Evolutionary conservation across 148 eudicot species (phyloP), one percentile per base, ranked within the genome.

Genomic region (Vaccinium macrocarpon): DNA sequence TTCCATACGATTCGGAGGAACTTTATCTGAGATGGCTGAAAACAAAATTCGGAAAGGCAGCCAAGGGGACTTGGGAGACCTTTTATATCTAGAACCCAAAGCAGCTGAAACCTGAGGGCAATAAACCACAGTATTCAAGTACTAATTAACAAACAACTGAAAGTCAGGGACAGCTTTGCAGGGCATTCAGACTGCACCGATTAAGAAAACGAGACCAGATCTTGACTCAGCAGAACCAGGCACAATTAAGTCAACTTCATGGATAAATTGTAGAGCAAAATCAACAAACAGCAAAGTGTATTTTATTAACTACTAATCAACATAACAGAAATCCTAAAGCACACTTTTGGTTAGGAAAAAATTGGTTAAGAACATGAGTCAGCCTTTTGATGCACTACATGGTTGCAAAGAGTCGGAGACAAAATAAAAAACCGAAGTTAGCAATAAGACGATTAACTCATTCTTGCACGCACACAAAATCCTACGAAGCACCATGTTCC

Each of bases 1-100:
- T 74, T 88, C 88, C 98, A 96, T 92, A 64, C 56, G 80, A 66
- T 84, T 78, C 16, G 91, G 83, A 82, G 92, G 73, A 78, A 94
- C 87, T 86, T 89, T 89, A 79, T 85, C 80, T 42, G 96, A 82
- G 78, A 96, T 89, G 14, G 92, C 98, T 76, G 86, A 90, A 86
- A 96, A 87, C 87, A 96, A 81, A 90, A 86, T 76, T 7, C 96
- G 91, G 84, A 96, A 94, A 42, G 96, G 92, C 94, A 94, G 88
- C 96, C 96, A 93, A 35, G 98, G 98, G 76, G 95, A 91, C 84
- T 86, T 92, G 38, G 98, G 98, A 72, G 82, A 70, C 90, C 80
- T 89, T 10, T 62, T 6, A 38, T 86, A 76, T 82, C 87, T 85
- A 55, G 91, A 88, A 83, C 86, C 90, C 77, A 83, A 59, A 49